Conservation (phyloP, 1,284 basidiomycete species). For the Microbotryum saponariae region DNA sequence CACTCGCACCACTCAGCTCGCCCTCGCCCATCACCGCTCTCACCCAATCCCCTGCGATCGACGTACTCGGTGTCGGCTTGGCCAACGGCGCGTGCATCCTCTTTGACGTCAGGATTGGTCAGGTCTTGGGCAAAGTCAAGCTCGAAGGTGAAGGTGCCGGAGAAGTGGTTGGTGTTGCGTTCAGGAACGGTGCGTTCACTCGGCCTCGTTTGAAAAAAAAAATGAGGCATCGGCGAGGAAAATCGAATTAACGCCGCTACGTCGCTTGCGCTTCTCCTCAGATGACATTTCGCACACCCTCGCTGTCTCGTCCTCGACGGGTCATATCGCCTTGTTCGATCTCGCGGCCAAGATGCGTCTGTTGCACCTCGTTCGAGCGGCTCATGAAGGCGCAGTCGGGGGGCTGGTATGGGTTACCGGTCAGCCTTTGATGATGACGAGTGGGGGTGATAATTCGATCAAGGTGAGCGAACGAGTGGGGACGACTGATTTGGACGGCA, state of each 20-base stretch:
- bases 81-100: conserved; percentile 78
- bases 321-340: conserved; percentile 85
- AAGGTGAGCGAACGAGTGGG: conserved; percentile 52
- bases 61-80: conserved; percentile 87
- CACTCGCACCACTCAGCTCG: conserved; percentile 34
- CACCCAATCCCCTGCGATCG: conserved; percentile 88
- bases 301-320: conserved; percentile 74
- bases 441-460: conserved; percentile 84
- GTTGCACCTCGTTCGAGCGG: conserved; percentile 72
- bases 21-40: conserved; percentile 61
- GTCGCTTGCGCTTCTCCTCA: background rate
- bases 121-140: conserved; percentile 75
- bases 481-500: conserved; percentile 62
- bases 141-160: conserved; percentile 66
- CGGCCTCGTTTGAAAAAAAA: background rate
- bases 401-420: conserved; percentile 81
- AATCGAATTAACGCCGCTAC: background rate
- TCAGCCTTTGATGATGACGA: conserved; percentile 77
- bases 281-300: conserved; percentile 49
- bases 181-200: conserved; percentile 65
- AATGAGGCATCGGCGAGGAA: no score
- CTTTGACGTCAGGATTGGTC: conserved; percentile 82
- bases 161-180: conserved; percentile 63
- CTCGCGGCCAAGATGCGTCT: conserved; percentile 55
- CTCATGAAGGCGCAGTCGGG: conserved; percentile 74